A percentile compares a stretch with the other conserved stretches of the same genome.
Conservation (phyloP, 805 yeast species). For the Nakazawaea sp. region DNA sequence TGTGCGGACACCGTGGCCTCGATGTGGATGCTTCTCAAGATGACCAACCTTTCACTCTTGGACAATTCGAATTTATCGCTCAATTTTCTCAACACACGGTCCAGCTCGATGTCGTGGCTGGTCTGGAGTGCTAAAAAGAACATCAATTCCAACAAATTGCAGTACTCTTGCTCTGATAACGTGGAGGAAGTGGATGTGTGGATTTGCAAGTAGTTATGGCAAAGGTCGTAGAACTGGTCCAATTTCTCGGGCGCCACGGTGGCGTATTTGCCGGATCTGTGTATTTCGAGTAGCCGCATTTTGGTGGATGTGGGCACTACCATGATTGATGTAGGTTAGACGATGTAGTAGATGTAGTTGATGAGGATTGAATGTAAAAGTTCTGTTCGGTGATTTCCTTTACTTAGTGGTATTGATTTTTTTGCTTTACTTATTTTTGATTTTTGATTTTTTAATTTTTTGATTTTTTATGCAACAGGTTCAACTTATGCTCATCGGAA, state of each 20-base stretch:
- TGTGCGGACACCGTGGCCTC: slow-evolving; percentile 44
- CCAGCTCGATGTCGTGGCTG: slow-evolving; percentile 68
- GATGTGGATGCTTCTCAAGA: slow-evolving; percentile 46
- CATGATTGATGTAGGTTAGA: background rate
- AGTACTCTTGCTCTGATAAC: slow-evolving; percentile 38
- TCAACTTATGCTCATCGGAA: too few species aligned
- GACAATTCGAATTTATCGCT: slow-evolving; percentile 55
- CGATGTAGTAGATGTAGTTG: too few species aligned
- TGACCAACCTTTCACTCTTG: slow-evolving; percentile 47
- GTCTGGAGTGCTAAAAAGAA: slow-evolving; percentile 58
- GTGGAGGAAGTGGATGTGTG: slow-evolving; percentile 21
- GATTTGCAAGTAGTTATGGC: slow-evolving; percentile 31
- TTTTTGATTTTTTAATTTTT: too few species aligned
- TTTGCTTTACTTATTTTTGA: too few species aligned
- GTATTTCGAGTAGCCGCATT: slow-evolving; percentile 39
- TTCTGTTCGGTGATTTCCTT: too few species aligned
- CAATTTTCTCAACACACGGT: slow-evolving; percentile 53
- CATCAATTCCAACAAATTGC: slow-evolving; percentile 60
- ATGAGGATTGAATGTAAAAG: too few species aligned
- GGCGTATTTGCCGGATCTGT: slow-evolving; percentile 43
- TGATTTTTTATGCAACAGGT: too few species aligned
- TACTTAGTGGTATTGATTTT: too few species aligned
- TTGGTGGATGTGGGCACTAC: slow-evolving; percentile 3
- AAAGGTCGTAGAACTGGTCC: slow-evolving; percentile 27
- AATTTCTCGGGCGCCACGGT: slow-evolving; percentile 39